These are phyloP conservation scores for Globisporangium polare DNA, from an alignment of 352 stramenopile species.

Conservation along the genomic window DNA sequence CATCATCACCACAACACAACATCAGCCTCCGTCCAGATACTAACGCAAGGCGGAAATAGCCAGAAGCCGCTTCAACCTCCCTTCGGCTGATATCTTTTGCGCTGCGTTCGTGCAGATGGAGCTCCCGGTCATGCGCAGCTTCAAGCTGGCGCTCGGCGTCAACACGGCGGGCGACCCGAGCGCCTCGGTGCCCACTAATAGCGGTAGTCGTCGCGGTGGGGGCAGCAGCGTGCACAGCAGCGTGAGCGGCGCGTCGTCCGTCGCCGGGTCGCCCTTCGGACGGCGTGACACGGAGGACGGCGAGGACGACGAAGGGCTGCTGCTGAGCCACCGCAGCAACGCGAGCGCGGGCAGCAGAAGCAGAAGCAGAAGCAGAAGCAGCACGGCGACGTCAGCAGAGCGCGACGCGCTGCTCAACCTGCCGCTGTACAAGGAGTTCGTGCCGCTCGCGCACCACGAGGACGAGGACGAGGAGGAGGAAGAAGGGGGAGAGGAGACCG, in stretches of 20 bases:
- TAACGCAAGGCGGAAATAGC: background rate
- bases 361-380: slow-evolving; percentile 24
- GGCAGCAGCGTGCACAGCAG: slow-evolving; percentile 9
- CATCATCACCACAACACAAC: no score
- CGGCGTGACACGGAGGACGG: slow-evolving; percentile 21
- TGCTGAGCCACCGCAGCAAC: slow-evolving; percentile 20
- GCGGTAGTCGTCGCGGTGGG: slow-evolving; percentile 11
- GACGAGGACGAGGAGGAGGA: slow-evolving; percentile 15
- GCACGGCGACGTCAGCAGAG: slow-evolving; percentile 4
- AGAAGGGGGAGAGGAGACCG: slow-evolving; percentile 19
- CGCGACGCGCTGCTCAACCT: slow-evolving; percentile 26
- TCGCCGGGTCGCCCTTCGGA: slow-evolving; percentile 11
- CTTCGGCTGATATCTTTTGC: background rate
- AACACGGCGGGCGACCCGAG: slow-evolving; percentile 19
- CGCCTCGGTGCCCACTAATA: background rate
- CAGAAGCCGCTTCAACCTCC: slow-evolving; percentile 9
- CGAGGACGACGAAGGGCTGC: slow-evolving; percentile 16
- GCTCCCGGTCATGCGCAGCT: slow-evolving; percentile 21
- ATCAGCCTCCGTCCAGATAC: no score
- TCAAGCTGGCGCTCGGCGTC: slow-evolving; percentile 23
- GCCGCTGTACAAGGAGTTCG: slow-evolving; percentile 43
- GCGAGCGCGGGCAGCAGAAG: slow-evolving; percentile 20
- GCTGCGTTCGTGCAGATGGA: slow-evolving; percentile 21
- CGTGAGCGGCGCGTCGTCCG: slow-evolving; percentile 3
- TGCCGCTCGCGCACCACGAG: slow-evolving; percentile 28